Evolutionary conservation across 108 stramenopile species (phyloP), one percentile per base, ranked within the genome.

Genomic region (Skeletonema tropicum): DNA sequence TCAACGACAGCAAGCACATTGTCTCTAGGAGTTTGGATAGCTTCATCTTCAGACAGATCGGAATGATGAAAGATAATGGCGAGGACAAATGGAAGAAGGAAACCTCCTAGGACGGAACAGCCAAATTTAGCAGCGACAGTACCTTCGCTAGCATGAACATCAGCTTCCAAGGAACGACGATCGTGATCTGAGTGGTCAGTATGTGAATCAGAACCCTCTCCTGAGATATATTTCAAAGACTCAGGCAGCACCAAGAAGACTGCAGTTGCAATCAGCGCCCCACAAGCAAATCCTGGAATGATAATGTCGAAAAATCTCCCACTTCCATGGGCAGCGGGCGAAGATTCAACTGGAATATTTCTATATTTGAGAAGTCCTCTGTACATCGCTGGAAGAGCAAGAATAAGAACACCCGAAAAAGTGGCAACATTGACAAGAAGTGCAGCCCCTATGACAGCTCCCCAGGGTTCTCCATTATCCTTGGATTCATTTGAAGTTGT

Each of bases 71-170:
- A 87, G 45, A 90, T 32, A 33, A 80, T 42, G 13, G 67, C 60
- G 12, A 88, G 38, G 26, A 94, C 10, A 13, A 88, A 17, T 7
- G 92, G 90, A 45, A 93, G 60, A 13, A 89, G 66, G 60, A 89
- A 90, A 10, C 94, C 94, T 42, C 76, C 89, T 46, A 95, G 38
- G 17, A 95, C 30, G 17, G 83, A 67, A n/a, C 76, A 65, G 8
- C 94, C 94, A 57, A 88, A 93, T 63, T 83, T 79, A 80, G 92
- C 91, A 3, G 85, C 66, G 26, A 55, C 70, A 9, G 59, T 39
- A 5, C 64, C 62, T 61, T 89, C 87, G 17, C 66, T 79, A 14
- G 76, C 87, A 26, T 81, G 73, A 9, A 73, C 86, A 11, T 70
- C 75, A 55, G 69, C 81, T 25, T 71, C 57, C 45, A 71, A 69